These are phyloP conservation scores for Botrytis fragariae DNA, from an alignment of 2,329 filamentous ascomycete genomes.

Conservation along the genomic window DNA sequence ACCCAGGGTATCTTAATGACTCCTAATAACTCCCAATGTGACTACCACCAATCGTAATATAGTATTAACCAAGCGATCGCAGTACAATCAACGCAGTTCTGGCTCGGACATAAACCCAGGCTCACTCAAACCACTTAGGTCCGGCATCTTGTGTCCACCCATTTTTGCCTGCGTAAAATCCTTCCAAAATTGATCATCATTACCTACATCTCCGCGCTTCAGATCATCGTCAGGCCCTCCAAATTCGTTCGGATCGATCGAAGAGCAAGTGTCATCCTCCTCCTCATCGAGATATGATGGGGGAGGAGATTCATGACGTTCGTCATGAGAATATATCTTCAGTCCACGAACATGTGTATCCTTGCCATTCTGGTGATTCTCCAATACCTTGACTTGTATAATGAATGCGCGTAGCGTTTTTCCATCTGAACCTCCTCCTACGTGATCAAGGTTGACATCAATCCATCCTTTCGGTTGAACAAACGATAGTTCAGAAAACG, in stretches of 20 bases:
- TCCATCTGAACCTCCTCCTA: slow-evolving; percentile 57
- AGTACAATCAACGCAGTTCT: slow-evolving; percentile 34
- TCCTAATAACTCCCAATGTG: slow-evolving; percentile 5
- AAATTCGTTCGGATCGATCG: slow-evolving; percentile 1
- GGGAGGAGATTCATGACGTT: slow-evolving; percentile 29
- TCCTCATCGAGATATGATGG: slow-evolving; percentile 23
- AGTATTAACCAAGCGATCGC: background rate
- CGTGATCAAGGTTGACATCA: slow-evolving; percentile 69
- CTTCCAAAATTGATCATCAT: slow-evolving; percentile 7
- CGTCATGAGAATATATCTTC: slow-evolving; percentile 67
- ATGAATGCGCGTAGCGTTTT: slow-evolving; percentile 84
- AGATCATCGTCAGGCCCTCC: background rate
- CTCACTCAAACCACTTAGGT: slow-evolving; percentile 31
- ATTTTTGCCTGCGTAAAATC: background rate
- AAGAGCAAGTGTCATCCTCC: slow-evolving; percentile 10
- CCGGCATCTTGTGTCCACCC: background rate
- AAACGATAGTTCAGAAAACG: slow-evolving; percentile 79
- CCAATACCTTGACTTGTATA: slow-evolving; percentile 83
- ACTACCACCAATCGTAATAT: background rate
- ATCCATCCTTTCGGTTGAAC: slow-evolving; percentile 86
- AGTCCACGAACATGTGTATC: slow-evolving; percentile 95
- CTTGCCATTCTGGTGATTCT: slow-evolving; percentile 99
- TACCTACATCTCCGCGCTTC: slow-evolving; percentile 21
- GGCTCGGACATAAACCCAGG: slow-evolving; percentile 40
- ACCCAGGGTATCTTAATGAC: slow-evolving; percentile 10